Conservation (phyloP, 2,329 filamentous ascomycete species). For the Colletotrichum scovillei region DNA sequence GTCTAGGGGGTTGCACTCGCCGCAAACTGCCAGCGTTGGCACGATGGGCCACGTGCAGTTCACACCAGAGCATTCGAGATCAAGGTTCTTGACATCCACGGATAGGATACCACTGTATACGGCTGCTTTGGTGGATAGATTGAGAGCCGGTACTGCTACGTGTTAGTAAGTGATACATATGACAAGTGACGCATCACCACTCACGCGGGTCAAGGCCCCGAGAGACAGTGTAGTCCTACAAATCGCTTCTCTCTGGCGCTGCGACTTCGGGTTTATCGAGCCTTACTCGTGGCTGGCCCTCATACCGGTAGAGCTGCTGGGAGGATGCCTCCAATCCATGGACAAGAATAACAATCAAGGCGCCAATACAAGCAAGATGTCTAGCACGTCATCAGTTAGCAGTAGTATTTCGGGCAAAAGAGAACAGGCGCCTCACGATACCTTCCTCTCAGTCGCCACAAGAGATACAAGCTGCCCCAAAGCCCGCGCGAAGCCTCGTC, state of each 20-base stretch:
- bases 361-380: constrained; percentile 52
- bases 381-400: constrained; percentile 36
- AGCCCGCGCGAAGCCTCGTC: constrained; percentile 51
- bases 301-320: constrained; percentile 50
- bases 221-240: constrained; percentile 47
- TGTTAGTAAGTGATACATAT: background rate
- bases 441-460: constrained; percentile 50
- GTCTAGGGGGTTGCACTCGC: constrained; percentile 41
- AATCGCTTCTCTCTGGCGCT: constrained; percentile 47
- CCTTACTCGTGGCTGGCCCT: constrained; percentile 41
- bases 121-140: constrained; percentile 50
- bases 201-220: constrained; percentile 35
- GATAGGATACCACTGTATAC: constrained; percentile 51
- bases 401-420: too few species aligned
- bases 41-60: constrained; percentile 51
- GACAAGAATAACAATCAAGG: constrained; percentile 47
- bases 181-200: background rate
- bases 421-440: constrained; percentile 16
- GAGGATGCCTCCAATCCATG: constrained; percentile 53
- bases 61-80: constrained; percentile 43
- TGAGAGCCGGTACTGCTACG: constrained; percentile 37
- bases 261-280: constrained; percentile 37
- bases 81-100: constrained; percentile 40
- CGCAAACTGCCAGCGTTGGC: constrained; percentile 50
- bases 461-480: constrained; percentile 46